phyloP scores from a whole-genome alignment of 306 rosid genomes.

The Quercus dentata region DNA sequence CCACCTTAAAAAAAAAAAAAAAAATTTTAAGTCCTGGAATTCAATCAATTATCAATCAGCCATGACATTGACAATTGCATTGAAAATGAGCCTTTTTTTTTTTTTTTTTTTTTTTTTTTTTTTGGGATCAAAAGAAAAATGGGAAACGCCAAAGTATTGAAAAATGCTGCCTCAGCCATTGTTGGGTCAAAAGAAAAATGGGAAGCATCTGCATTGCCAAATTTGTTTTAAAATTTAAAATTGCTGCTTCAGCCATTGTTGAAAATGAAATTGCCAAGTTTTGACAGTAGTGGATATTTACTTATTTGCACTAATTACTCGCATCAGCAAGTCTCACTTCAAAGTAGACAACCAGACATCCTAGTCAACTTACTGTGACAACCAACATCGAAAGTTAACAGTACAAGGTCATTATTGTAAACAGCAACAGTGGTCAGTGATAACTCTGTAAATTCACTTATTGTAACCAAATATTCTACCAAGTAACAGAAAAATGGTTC shows the following conservation, averaged over 20 bases:
- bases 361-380: background rate
- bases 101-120: no score
- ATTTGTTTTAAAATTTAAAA: no score
- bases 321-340: background rate
- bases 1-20: background rate
- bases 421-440: constrained; percentile 1
- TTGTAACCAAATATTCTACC: constrained; percentile 1
- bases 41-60: background rate
- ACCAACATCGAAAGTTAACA: background rate
- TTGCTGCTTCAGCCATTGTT: background rate
- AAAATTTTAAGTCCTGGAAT: background rate
- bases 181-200: background rate
- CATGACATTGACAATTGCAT: background rate
- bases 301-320: background rate
- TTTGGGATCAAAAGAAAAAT: no score
- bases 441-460: constrained; percentile 11
- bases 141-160: no score
- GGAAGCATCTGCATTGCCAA: no score
- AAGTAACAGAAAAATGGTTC: background rate
- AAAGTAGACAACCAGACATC: background rate
- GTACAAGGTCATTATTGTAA: constrained; percentile 9
- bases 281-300: background rate
- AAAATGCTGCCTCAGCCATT: background rate
- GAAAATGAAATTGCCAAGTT: background rate
- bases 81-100: background rate